Evolutionary conservation across 371 early-diverging fungal species (phyloP).

Genomic region (Nematocida ausubeli): DNA sequence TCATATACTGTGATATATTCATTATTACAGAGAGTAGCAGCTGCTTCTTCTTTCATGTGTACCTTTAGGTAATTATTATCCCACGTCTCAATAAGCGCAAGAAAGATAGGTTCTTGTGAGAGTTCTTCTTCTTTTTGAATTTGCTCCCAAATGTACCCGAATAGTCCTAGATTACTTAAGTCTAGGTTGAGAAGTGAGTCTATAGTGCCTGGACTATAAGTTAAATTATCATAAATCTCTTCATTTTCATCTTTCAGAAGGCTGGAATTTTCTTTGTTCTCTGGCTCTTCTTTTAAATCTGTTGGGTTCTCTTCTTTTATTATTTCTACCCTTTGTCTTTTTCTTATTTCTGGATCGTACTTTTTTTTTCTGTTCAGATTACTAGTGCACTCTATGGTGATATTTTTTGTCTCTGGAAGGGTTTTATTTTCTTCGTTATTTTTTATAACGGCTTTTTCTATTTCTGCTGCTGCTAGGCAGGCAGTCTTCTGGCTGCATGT

Average conservation of each 20-base stretch:
- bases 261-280: not conserved
- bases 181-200: constrained; percentile 7
- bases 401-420: not conserved
- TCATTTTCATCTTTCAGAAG: not conserved
- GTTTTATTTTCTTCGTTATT: not conserved
- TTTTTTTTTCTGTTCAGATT: too few relatives aligned
- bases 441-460: not conserved
- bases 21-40: not conserved
- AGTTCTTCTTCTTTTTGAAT: constrained; percentile 36
- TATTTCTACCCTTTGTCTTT: too few relatives aligned
- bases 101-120: not conserved
- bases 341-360: too few relatives aligned
- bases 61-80: constrained; percentile 19
- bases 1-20: constrained; percentile 26
- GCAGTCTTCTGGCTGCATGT: constrained; percentile 6
- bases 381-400: too few relatives aligned
- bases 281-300: too few relatives aligned
- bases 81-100: constrained; percentile 1
- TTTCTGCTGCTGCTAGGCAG: constrained; percentile 11
- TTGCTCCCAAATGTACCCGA: constrained; percentile 33
- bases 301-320: too few relatives aligned
- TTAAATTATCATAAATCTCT: too few relatives aligned
- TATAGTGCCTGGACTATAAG: not conserved
- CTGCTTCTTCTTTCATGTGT: not conserved
- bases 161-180: not conserved